Percentiles rank a stretch among this genome's conserved stretches.
These are phyloP conservation scores for Fusarium veterinarium DNA, from an alignment of 2,329 filamentous ascomycete genomes.

Conservation along the genomic window DNA sequence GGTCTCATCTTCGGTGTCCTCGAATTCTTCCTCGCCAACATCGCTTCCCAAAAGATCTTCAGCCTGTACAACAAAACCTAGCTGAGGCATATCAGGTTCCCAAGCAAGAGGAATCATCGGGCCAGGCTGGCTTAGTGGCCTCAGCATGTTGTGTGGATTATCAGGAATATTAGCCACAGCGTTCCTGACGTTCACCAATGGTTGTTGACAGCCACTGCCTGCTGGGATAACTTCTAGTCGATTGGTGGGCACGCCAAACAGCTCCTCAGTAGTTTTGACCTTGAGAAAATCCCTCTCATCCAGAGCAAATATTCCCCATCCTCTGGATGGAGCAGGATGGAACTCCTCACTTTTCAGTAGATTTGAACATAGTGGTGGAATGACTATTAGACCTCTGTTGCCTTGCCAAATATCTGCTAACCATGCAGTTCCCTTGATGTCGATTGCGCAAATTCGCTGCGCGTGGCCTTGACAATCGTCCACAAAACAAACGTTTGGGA, in stretches of 20 bases:
- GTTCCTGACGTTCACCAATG: conserved; percentile 44
- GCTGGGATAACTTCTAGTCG: conserved; percentile 35
- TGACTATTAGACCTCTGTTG: conserved; percentile 41
- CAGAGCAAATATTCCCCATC: conserved; percentile 63
- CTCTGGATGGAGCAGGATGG: conserved; percentile 48
- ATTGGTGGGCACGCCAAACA: conserved; percentile 47
- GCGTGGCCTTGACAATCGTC: conserved; percentile 60
- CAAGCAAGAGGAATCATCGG: conserved; percentile 12
- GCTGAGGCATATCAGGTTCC: conserved; percentile 25
- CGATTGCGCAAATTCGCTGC: conserved; percentile 62
- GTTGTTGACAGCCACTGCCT: conserved; percentile 22
- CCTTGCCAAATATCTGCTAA: conserved; percentile 64
- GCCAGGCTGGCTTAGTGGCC: not conserved
- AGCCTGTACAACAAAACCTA: conserved; percentile 10
- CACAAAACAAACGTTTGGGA: conserved; percentile 65
- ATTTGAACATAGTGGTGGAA: conserved; percentile 39
- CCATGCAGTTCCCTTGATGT: conserved; percentile 62
- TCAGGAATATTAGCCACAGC: conserved; percentile 44
- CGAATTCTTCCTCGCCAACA: conserved; percentile 29
- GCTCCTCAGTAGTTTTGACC: conserved; percentile 49
- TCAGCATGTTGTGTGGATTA: conserved; percentile 45
- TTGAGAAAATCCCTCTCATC: conserved; percentile 57
- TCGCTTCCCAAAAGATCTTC: conserved; percentile 26
- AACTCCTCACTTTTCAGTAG: conserved; percentile 47
- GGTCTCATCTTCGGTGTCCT: conserved; percentile 33